Evolutionary conservation across 768 basidiomycete species (phyloP), one percentile per base, ranked within the genome.

Genomic region (Trametes punicea): DNA sequence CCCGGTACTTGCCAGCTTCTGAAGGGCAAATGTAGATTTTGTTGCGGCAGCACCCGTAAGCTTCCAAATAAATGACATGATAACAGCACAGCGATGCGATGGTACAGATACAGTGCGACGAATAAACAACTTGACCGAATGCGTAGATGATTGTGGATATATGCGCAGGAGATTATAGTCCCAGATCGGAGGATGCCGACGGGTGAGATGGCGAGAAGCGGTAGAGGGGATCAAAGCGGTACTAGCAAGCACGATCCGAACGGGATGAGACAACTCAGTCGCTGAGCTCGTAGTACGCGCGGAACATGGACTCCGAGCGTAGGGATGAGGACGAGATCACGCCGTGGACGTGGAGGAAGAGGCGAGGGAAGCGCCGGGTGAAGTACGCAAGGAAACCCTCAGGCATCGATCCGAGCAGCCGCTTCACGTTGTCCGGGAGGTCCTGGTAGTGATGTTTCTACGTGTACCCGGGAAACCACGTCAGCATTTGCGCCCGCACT

Each of bases 361-460:
- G 79, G 15, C 74, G 77, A 13, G 97, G 97, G 74, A 88, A 98
- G n/a, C 94, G 84, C 27, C 83, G 79, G 2, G 96, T 98, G 69
- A 98, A 99, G 71, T 98, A 99, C 1, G 79, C 74, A 50, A 99
- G 72, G 76, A 90, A 98, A 10, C 96, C 96, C 59, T 88, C 87
- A 0, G 97, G 97, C 79, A 98, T 87, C 11, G 88, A 78, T 4
- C 96, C 95, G 9, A 98, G 77, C 71, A 90, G 84, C 38, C 88
- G 83, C 67, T 91, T 94, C 50, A 93, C 91, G 62, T 88, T 84
- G 61, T 93, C 92, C 1, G 96, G 96, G 10, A 99, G 74, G 71
- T 99, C 97, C 73, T 98, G 96, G 67, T 96, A 97, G 67, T 98
- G 95, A 61, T 98, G 89, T 89, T 94, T 96, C 94, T 95, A 64